Evolutionary conservation across 345 rosid genomes (phyloP).

Genomic region (Syzygium jambos): DNA sequence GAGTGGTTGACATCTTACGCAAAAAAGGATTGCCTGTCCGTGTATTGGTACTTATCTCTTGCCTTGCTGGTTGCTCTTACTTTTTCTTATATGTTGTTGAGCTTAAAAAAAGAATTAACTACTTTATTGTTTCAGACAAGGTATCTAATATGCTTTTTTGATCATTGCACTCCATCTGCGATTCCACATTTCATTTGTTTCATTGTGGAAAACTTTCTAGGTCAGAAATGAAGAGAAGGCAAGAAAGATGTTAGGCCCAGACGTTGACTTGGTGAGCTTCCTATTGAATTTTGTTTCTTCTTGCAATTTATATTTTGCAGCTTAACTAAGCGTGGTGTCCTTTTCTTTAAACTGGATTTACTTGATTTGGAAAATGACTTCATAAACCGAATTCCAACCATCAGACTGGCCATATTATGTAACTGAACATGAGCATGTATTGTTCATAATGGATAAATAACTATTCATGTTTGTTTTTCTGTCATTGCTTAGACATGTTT

Average conservation of each 20-base stretch:
- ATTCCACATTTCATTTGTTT: background rate
- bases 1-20: constrained; percentile 61
- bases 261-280: constrained; percentile 66
- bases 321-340: background rate
- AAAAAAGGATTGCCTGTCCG: constrained; percentile 64
- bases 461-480: background rate
- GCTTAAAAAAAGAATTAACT: background rate
- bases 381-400: background rate
- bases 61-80: background rate
- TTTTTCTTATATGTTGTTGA: background rate
- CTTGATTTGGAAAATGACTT: background rate
- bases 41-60: constrained; percentile 45
- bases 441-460: background rate
- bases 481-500: background rate
- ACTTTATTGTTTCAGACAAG: background rate
- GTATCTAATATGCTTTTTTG: background rate
- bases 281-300: background rate
- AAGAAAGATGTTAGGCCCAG: constrained; percentile 64
- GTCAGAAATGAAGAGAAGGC: constrained; percentile 93
- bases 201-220: constrained; percentile 18
- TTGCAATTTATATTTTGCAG: background rate
- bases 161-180: background rate
- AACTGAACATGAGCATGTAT: background rate
- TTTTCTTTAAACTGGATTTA: background rate
- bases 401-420: background rate